Percentiles rank a stretch among this genome's conserved stretches.
These are phyloP conservation scores for Thielaviopsis populi DNA, from an alignment of 2,329 filamentous ascomycete species.

Conservation along the genomic window DNA sequence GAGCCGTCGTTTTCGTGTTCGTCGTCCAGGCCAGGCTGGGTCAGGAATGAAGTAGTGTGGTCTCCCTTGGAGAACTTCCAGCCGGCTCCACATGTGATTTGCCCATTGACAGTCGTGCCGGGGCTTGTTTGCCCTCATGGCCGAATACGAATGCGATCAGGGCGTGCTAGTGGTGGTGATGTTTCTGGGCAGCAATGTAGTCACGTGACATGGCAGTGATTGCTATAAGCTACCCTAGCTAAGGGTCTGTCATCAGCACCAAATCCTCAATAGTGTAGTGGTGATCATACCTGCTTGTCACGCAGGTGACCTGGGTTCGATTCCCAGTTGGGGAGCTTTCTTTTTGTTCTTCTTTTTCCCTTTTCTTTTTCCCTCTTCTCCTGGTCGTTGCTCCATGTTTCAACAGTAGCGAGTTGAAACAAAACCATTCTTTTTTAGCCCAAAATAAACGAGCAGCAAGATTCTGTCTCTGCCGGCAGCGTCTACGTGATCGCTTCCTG, in stretches of 20 bases:
- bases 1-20: conserved; percentile 1
- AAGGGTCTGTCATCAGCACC: not conserved
- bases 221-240: not conserved
- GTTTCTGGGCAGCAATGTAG: too few relatives aligned
- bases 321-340: conserved; percentile 5
- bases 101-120: not conserved
- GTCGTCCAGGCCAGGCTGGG: not conserved
- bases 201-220: not conserved
- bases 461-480: too few relatives aligned
- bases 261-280: conserved; percentile 9
- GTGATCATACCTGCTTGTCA: conserved; percentile 10
- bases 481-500: not conserved
- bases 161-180: too few relatives aligned
- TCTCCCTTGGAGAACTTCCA: too few relatives aligned
- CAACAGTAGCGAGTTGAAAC: not conserved
- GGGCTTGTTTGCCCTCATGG: not conserved
- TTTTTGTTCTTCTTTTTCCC: not conserved
- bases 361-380: not conserved
- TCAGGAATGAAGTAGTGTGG: not conserved
- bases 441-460: too few relatives aligned
- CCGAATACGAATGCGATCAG: conserved; percentile 4
- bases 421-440: not conserved
- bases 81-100: not conserved
- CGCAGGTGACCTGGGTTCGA: conserved; percentile 11
- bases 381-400: not conserved